Evolutionary conservation across 257 asterid genomes (phyloP).

Genomic region (Perilla frutescens): DNA sequence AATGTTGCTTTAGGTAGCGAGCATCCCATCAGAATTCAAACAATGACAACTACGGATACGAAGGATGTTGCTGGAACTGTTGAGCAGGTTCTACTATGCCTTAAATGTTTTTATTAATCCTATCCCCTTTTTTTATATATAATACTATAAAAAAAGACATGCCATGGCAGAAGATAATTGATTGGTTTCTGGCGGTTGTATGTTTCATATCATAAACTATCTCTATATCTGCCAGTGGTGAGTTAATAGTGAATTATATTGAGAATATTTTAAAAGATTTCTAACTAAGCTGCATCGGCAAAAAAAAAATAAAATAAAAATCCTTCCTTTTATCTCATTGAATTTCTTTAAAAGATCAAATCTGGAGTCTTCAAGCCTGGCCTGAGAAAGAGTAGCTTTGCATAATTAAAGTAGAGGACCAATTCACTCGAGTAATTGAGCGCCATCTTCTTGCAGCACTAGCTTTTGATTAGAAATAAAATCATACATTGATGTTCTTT

Average conservation of each 20-base stretch:
- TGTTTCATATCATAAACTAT: too few species aligned
- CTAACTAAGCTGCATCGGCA: not conserved
- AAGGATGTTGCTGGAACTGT: conserved; percentile 96
- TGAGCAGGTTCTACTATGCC: conserved; percentile 69
- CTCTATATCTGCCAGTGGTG: not conserved
- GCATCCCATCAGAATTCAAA: conserved; percentile 96
- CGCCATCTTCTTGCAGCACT: not conserved
- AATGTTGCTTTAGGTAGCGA: conserved; percentile 96
- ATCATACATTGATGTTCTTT: not conserved
- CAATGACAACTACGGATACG: conserved; percentile 99
- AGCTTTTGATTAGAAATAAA: not conserved
- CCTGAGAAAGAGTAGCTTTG: too few species aligned
- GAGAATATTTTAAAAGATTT: not conserved
- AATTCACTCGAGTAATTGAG: too few species aligned
- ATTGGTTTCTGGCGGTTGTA: not conserved
- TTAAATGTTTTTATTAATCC: conserved; percentile 4
- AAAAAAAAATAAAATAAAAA: too few species aligned
- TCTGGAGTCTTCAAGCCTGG: too few species aligned
- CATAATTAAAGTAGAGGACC: too few species aligned
- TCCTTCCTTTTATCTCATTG: not conserved
- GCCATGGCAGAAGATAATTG: conserved; percentile 7
- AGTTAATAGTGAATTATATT: not conserved
- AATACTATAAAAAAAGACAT: not conserved
- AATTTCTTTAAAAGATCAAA: not conserved
- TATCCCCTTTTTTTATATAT: not conserved